A percentile compares a stretch with the other conserved stretches of the same genome.
These are phyloP conservation scores for Salix suchowensis DNA, from an alignment of 345 rosid species.

Conservation along the genomic window DNA sequence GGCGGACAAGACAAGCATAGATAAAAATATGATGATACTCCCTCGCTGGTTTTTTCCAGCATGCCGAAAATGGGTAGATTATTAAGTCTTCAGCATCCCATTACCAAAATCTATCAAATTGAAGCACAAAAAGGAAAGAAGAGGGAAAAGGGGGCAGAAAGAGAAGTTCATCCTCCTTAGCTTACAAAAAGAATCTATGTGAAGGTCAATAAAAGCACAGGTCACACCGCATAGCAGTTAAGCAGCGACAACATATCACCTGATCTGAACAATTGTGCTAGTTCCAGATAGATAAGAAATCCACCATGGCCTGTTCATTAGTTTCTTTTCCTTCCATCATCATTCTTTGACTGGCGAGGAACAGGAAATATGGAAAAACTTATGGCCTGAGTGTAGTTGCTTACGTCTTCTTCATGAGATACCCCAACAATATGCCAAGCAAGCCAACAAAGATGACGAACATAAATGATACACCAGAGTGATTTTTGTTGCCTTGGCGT, in stretches of 20 bases:
- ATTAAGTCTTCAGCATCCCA: conserved; percentile 32
- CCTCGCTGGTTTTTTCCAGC: conserved; percentile 5
- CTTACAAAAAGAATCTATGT: conserved; percentile 38
- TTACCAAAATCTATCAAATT: conserved; percentile 12
- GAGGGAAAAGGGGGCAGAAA: background rate
- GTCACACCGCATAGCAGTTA: conserved; percentile 12
- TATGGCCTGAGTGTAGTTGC: background rate
- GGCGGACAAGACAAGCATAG: background rate
- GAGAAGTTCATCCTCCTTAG: conserved; percentile 6
- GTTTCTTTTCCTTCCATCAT: conserved; percentile 28
- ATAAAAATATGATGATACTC: background rate
- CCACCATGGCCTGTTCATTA: conserved; percentile 9
- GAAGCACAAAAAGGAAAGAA: conserved; percentile 17
- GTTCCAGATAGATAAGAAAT: conserved; percentile 25
- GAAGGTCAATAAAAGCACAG: conserved; percentile 21
- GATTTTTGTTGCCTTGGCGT: conserved; percentile 42
- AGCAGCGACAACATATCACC: conserved; percentile 14
- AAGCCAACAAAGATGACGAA: conserved; percentile 52
- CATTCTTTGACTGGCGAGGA: conserved; percentile 28
- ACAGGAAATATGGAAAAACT: conserved; percentile 15
- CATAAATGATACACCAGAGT: conserved; percentile 43
- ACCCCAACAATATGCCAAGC: conserved; percentile 61
- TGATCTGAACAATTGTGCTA: conserved; percentile 27
- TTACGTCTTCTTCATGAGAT: conserved; percentile 55
- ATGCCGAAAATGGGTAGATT: conserved; percentile 8